phyloP scores from a whole-genome alignment of 2,329 filamentous ascomycete species.

The Neocatenulostroma microsporum region DNA sequence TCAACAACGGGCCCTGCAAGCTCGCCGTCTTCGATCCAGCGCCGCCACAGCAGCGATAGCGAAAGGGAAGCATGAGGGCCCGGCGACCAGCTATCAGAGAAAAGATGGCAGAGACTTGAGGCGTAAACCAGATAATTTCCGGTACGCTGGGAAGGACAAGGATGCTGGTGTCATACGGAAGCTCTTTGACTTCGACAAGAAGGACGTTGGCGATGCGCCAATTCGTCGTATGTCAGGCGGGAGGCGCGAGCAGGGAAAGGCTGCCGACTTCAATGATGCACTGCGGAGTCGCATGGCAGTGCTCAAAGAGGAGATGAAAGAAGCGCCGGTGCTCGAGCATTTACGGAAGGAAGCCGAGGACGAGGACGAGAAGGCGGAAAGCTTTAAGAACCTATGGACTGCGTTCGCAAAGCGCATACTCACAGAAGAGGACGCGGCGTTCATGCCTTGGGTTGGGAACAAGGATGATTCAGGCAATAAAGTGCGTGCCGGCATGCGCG shows the following conservation, averaged over 20 bases:
- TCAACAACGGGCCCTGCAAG: conserved; percentile 20
- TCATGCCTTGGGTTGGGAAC: background rate
- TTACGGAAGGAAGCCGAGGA: conserved; percentile 19
- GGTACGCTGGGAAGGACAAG: no score
- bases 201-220: no score
- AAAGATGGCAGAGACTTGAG: conserved; percentile 2
- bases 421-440: background rate
- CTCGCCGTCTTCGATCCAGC: conserved; percentile 22
- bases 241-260: background rate
- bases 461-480: conserved; percentile 6
- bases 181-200: no score
- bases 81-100: no score
- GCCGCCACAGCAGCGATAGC: conserved; percentile 1
- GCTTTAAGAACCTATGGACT: conserved; percentile 22
- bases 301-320: conserved; percentile 23
- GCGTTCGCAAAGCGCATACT: conserved; percentile 12
- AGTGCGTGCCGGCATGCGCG: conserved; percentile 11
- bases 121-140: no score
- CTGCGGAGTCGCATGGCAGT: conserved; percentile 18
- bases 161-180: background rate
- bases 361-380: conserved; percentile 9
- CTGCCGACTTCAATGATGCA: conserved; percentile 13
- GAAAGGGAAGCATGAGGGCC: no score
- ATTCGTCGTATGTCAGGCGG: no score
- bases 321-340: conserved; percentile 26